phyloP scores from a whole-genome alignment of 768 basidiomycete genomes.

The Auricularia sp. region DNA sequence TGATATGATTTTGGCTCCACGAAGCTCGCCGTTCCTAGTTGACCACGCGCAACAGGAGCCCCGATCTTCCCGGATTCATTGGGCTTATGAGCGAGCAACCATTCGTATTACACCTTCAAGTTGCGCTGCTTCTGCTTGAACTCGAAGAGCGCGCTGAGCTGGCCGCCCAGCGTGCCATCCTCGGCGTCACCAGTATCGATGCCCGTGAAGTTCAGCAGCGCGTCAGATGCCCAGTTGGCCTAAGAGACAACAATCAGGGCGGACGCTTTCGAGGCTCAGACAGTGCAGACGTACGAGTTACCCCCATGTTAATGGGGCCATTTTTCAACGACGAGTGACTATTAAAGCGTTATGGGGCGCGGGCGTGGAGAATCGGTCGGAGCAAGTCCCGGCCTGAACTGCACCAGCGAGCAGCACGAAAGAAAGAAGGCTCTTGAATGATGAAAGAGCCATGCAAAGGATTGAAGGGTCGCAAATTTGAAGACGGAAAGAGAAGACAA shows the following conservation, averaged over 20 bases:
- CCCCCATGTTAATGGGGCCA: background rate
- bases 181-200: constrained; percentile 18
- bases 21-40: no score
- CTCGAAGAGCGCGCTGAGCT: background rate
- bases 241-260: background rate
- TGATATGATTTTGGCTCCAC: no score
- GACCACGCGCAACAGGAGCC: no score
- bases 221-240: background rate
- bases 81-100: no score
- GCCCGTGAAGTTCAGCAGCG: constrained; percentile 13
- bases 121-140: constrained; percentile 14
- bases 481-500: background rate
- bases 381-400: background rate
- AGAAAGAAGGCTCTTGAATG: background rate
- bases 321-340: background rate
- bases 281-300: background rate
- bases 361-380: background rate
- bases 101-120: constrained; percentile 13
- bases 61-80: no score
- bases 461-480: background rate
- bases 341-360: background rate
- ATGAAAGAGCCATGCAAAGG: background rate
- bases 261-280: background rate
- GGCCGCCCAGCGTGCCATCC: background rate
- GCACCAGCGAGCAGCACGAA: background rate